Evolutionary conservation across 306 rosid species (phyloP).

Genomic region (Phaseolus lunatus): DNA sequence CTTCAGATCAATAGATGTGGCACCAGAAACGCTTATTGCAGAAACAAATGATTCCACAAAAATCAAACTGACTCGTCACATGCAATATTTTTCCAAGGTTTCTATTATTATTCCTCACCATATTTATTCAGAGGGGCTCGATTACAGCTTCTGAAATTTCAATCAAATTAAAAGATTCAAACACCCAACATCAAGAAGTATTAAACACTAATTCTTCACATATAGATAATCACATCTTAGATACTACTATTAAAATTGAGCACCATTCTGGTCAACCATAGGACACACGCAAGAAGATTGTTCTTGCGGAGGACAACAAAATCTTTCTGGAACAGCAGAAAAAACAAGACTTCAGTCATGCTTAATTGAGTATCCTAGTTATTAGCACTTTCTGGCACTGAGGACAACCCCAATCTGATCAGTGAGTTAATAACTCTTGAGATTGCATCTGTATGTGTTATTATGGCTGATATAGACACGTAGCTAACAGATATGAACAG

Average conservation of each 20-base stretch:
- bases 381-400: background rate
- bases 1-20: background rate
- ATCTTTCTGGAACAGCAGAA: background rate
- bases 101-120: background rate
- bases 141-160: background rate
- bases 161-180: constrained; percentile 19
- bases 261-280: background rate
- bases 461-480: background rate
- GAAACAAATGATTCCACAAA: constrained; percentile 23
- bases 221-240: background rate
- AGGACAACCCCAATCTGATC: background rate
- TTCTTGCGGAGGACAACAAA: background rate
- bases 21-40: too few relatives aligned
- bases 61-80: background rate
- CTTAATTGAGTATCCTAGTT: background rate
- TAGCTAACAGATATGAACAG: background rate
- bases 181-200: background rate
- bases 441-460: background rate
- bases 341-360: background rate
- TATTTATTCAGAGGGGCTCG: background rate
- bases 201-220: background rate
- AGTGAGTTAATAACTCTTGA: background rate
- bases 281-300: background rate
- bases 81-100: background rate
- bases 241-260: constrained; percentile 1